Evolutionary conservation across 2,329 filamentous ascomycete genomes (phyloP), one percentile per base, ranked within the genome.

Genomic region (Gyromitra esculenta): DNA sequence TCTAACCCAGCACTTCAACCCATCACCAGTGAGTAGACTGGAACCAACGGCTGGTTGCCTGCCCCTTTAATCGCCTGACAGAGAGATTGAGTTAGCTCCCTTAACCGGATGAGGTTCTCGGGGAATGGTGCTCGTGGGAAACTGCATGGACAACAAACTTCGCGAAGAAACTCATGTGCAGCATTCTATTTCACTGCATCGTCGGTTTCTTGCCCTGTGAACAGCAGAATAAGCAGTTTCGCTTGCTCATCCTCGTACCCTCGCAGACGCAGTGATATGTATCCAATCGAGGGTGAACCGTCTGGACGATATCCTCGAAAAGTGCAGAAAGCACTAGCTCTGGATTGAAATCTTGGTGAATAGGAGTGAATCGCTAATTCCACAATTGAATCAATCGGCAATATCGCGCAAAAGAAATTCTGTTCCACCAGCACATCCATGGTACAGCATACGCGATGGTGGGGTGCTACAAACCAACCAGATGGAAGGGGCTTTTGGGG

Each of bases 51-150:
- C 37, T 71, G 50, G 57, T 6, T 41, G 7, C 37, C 25, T 45
- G 15, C 71, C 72, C 72, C 72, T 75, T 71, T 54, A 37, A 52
- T 65, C 50, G 50, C 41, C 72, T 65, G 59, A 57, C 15, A 64
- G 48, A 72, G 50, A 71, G 31, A 71, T 75, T 71, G 48, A 48
- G 65, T 59, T 71, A 75, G 50, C 57, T 65, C 67, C 67, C 15
- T 60, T 41, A 43, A 5, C 21, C 39, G 35, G 65, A 59, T 25
- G 35, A 25, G 50, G 56, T 50, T 62, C 37, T 70, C 43, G 41
- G 62, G 41, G 18, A 45, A 57, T 57, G 54, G 35, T 45, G 8
- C n/a, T 57, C 25, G 25, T 43, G 68, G 68, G 9, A 70, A 52
- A 57, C 54, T 70, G 43, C 56, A 70, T 50, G 39, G 15, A 50